Base-by-base conservation (phyloP, 2,329 filamentous ascomycete genomes). In the Calonectria henricotiae region DNA sequence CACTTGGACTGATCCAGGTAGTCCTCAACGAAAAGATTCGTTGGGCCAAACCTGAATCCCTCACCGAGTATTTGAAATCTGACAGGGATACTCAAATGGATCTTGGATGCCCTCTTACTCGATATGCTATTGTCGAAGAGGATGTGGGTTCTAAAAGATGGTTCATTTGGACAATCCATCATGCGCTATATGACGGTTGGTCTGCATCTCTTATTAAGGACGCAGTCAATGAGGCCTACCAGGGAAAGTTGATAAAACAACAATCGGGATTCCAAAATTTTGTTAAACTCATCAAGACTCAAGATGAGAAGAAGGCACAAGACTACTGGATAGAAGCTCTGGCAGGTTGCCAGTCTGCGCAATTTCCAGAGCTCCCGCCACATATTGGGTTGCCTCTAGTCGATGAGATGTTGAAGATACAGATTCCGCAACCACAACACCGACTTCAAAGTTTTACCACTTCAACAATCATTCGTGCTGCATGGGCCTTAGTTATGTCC, bases 161-260 rank as follows among this genome's bases (percentile, higher is more conserved):
- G 6, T 75, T 80, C 17, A 67, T 77, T 4, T 77, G 74, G 67
- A 75, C 74, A 2, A 67, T 69, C 3, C 79, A 80, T 41, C 79
- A 80, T 30, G 71, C 77, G 2, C 30, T 79, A 1, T 77, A 78
- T 25, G 79, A 80, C 46, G 78, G 77, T 8, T 78, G 74, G 73
- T 74, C 73, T 9, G 12, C 71, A 37, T 30, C 35, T 13, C 51
- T 75, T 0, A 61, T 74, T n/a, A 35, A 68, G 20, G 39, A 44
- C 23, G 23, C 37, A 0, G 23, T 76, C 2, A 43, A 62, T 4
- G 35, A 25, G 20, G 13, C 69, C 55, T 70, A 71, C 62, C 35
- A 65, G n/a, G 61, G 47, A 3, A 41, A 55, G 15, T 30, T 12
- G 15, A 37, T 12, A 6, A 37, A 12, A 4, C 43, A 46, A 46